Evolutionary conservation across 2,329 filamentous ascomycete genomes (phyloP).

Genomic region (Hymenoscyphus fraxineus): DNA sequence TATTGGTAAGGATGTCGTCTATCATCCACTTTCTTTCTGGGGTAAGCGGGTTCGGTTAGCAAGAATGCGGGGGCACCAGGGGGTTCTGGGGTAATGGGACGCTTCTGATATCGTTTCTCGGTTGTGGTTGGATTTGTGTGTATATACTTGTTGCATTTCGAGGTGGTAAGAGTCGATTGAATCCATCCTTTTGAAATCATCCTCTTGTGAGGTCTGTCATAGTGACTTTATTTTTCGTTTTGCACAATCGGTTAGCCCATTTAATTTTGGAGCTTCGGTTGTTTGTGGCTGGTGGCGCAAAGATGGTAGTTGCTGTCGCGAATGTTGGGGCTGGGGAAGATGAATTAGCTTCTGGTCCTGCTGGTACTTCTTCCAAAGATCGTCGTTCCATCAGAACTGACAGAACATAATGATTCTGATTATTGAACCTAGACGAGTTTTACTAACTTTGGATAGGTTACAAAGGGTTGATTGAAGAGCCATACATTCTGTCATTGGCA

Average conservation of each 20-base stretch:
- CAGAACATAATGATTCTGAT: background rate
- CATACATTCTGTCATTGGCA: conserved; percentile 48
- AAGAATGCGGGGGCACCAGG: background rate
- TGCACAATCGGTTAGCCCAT: no score
- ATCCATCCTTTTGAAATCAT: no score
- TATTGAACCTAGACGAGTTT: background rate
- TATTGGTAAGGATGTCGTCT: conserved; percentile 5
- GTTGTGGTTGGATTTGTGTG: background rate
- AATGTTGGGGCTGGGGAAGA: background rate
- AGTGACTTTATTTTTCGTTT: background rate
- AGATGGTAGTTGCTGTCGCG: conserved; percentile 9
- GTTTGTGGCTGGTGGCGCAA: background rate
- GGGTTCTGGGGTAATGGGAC: conserved; percentile 6
- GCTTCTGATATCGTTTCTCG: conserved; percentile 1
- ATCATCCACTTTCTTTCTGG: background rate
- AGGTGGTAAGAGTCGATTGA: background rate
- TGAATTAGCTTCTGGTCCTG: conserved; percentile 16
- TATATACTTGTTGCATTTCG: background rate
- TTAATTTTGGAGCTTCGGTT: no score
- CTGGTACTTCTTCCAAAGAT: conserved; percentile 11
- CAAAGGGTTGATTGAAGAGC: conserved; percentile 18
- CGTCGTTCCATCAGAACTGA: background rate
- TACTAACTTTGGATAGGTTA: conserved; percentile 12
- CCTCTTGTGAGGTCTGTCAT: background rate
- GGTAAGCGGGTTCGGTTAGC: background rate